Percentiles rank a stretch among this genome's conserved stretches.
Conservation (phyloP, 768 basidiomycete genomes). For the Coprinellus micaceus region DNA sequence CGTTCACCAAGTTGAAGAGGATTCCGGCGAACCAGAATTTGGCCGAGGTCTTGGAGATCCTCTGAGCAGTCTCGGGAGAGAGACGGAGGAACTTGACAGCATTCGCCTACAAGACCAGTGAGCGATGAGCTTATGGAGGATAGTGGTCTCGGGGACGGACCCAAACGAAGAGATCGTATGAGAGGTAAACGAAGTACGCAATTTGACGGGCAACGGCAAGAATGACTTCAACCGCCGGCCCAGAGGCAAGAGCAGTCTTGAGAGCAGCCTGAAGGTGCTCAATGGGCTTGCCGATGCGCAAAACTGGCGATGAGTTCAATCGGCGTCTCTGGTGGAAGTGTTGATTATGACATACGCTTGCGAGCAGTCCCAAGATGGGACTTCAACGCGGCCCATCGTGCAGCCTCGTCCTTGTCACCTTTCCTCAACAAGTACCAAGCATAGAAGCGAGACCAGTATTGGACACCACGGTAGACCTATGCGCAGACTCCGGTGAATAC, state of each 20-base stretch:
- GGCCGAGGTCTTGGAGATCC: conserved; percentile 63
- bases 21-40: conserved; percentile 90
- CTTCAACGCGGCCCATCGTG: conserved; percentile 83
- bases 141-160: conserved; percentile 38
- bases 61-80: conserved; percentile 56
- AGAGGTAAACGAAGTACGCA: conserved; percentile 83
- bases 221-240: conserved; percentile 65
- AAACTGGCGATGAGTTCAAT: conserved; percentile 46
- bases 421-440: conserved; percentile 75
- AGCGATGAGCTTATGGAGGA: not conserved
- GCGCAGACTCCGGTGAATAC: not conserved
- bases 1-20: conserved; percentile 69
- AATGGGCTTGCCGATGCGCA: conserved; percentile 90
- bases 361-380: conserved; percentile 77
- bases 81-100: conserved; percentile 61
- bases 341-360: conserved; percentile 59
- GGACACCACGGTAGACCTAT: conserved; percentile 84
- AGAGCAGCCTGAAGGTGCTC: conserved; percentile 92
- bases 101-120: conserved; percentile 47
- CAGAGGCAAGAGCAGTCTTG: conserved; percentile 55
- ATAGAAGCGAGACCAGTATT: conserved; percentile 87
- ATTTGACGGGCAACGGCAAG: conserved; percentile 81
- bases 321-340: not conserved
- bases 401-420: conserved; percentile 58
- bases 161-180: conserved; percentile 83